Percentiles rank a stretch among this genome's conserved stretches.
These are phyloP conservation scores for Lasiodiplodia citricola DNA, from an alignment of 2,329 filamentous ascomycete species.

Conservation along the genomic window DNA sequence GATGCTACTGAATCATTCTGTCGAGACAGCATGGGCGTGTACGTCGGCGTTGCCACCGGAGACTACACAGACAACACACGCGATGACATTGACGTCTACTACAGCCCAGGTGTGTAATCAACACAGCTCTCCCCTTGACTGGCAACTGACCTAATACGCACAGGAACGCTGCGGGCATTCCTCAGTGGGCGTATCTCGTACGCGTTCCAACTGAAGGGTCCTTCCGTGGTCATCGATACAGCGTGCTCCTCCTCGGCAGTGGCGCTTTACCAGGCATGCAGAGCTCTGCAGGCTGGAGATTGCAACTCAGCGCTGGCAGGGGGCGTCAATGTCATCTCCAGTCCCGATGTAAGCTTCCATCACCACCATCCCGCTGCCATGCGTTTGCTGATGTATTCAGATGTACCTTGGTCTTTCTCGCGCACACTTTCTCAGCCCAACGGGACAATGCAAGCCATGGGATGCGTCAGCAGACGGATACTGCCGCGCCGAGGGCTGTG, in stretches of 20 bases:
- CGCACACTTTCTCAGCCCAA: conserved; percentile 50
- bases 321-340: conserved; percentile 41
- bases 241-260: conserved; percentile 36
- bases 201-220: conserved; percentile 30
- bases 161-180: conserved; percentile 30
- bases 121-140: conserved; percentile 35
- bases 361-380: conserved; percentile 30
- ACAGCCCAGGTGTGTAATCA: background rate
- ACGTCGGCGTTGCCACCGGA: conserved; percentile 38
- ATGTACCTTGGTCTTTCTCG: conserved; percentile 40
- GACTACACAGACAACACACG: conserved; percentile 42
- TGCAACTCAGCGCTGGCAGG: conserved; percentile 42
- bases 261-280: conserved; percentile 35
- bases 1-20: conserved; percentile 33
- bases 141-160: conserved; percentile 34
- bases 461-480: conserved; percentile 54
- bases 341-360: background rate
- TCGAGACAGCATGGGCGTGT: conserved; percentile 38
- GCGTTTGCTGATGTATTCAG: conserved; percentile 29
- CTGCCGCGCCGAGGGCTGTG: conserved; percentile 57
- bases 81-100: conserved; percentile 14
- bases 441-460: conserved; percentile 52
- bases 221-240: conserved; percentile 32
- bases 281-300: conserved; percentile 37
- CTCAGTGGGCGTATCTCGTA: conserved; percentile 29